Percentiles rank a stretch among this genome's conserved stretches.
These are phyloP conservation scores for Backusella sp. DNA, from an alignment of 192 early-diverging fungal species.

Conservation along the genomic window DNA sequence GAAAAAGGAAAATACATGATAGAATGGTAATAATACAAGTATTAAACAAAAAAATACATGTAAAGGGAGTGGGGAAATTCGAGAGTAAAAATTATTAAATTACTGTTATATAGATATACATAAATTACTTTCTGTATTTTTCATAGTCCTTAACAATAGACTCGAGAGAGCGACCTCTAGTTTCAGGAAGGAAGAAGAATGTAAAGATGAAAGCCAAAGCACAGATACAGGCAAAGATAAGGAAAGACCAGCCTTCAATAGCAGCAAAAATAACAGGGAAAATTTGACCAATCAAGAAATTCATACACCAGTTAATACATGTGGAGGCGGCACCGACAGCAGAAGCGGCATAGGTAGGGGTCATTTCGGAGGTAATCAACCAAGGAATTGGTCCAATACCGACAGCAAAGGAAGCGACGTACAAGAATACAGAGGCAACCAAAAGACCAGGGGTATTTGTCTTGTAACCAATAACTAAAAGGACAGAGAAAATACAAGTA, in stretches of 20 bases:
- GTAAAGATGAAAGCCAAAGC: constrained; percentile 38
- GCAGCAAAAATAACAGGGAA: constrained; percentile 37
- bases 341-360: constrained; percentile 72
- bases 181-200: constrained; percentile 47
- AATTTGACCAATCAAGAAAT: constrained; percentile 45
- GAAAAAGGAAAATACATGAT: background rate
- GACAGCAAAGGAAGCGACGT: constrained; percentile 75
- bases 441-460: constrained; percentile 52
- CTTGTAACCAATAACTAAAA: constrained; percentile 63
- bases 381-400: constrained; percentile 84
- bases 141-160: constrained; percentile 40
- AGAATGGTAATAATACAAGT: constrained; percentile 5
- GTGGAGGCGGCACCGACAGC: constrained; percentile 71
- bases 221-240: constrained; percentile 4
- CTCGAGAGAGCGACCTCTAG: constrained; percentile 56
- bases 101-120: background rate
- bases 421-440: constrained; percentile 68
- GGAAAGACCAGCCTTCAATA: constrained; percentile 12
- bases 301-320: constrained; percentile 66
- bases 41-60: constrained; percentile 2
- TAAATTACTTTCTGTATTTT: constrained; percentile 2
- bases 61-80: background rate
- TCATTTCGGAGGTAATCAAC: constrained; percentile 74
- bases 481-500: constrained; percentile 60
- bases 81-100: background rate